Evolutionary conservation across 1,284 basidiomycete genomes (phyloP), one percentile per base, ranked within the genome.

Genomic region (Apiotrichum domesticum): DNA sequence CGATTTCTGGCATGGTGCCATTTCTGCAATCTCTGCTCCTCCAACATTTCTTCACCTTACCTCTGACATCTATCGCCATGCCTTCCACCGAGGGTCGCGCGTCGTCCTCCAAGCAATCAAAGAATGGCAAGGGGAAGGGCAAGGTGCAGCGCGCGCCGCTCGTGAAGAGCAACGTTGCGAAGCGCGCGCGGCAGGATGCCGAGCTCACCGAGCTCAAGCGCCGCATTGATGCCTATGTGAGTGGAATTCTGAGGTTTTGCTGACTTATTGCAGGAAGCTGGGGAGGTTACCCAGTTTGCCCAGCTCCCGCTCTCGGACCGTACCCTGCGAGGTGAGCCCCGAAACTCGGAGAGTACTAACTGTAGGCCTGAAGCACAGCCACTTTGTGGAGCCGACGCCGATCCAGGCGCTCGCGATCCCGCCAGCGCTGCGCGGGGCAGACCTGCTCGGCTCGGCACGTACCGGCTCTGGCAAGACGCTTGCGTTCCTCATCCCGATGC

Each of bases 381-480:
- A 86, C 70, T 96, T 93, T 69, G 81, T 86, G 37, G 82, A 87
- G 29, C 88, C 93, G 81, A 96, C 93, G 0, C 87, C 91, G 56
- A 93, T 88, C 47, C 87, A 88, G 70, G 74, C 80, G 4, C 79
- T 82, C 37, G 82, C 85, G 34, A 77, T 88, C 37, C 86, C 85
- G 2, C 72, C 83, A 3, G 81, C 85, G 1, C 72, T 89, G 3
- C 84, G 83, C 64, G 84, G 83, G 6, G 82, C 81, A 45, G 87
- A 89, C 63, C 81, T 91, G 6, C 80, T 90, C 3, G 89, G 86
- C 6, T 85, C 88, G 0, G 89, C 88, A 4, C 80, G 84, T 14
- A 91, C 88, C 1, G 88, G 88, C 1, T 88, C 86, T 35, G 88
- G 88, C 15, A 91, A 91, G 77, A 91, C 88, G 3, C 80, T 91